Base-by-base conservation (phyloP, 2,329 filamentous ascomycete species). In the Colletotrichum godetiae region DNA sequence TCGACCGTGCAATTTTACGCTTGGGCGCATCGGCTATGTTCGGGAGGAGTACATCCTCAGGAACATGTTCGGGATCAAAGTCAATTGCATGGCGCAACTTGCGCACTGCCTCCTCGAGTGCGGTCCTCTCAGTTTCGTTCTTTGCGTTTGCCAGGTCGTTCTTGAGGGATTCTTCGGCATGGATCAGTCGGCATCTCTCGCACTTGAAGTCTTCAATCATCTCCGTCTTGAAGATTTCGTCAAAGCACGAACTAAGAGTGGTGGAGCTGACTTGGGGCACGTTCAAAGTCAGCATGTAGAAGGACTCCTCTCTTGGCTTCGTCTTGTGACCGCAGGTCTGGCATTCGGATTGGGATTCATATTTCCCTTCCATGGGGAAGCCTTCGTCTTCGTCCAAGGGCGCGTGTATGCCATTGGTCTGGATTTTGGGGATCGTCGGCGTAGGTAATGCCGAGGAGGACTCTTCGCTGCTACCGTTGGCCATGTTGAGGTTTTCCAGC, bases 121-220 rank as follows among this genome's bases (percentile, higher is more conserved):
- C 90, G 10, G 84, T 82, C 73, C 88, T 85, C 1, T 93, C 83
- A 24, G 81, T 81, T 5, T 89, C 86, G 0, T 90, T 89, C 27
- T 81, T 86, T 4, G 89, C 86, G 68, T 85, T 88, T 42, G 85
- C 82, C 42, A 92, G 80, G 75, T 95, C 91, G 7, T 86, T 84
- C 74, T 90, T 85, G 75, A 94, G 89, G 63, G 88, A 83, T 35
- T 91, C 86, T 66, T 94, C 84, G 4, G 95, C 95, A 81, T 98
- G 93, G 56, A 94, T 84, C n/a, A 99, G 87, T 27, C 95, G 91
- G 80, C 97, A 99, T 83, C 92, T 94, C 78, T 98, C 97, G 84
- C 97, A 99, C 77, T 94, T 95, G 86, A 97, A 99, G 81, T 98
- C 97, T 75, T 98, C 96, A 76, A 99, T 98, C 80, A 95, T 93